Conservation (phyloP, 2,329 filamentous ascomycete genomes). For the Xylaria sp. region DNA sequence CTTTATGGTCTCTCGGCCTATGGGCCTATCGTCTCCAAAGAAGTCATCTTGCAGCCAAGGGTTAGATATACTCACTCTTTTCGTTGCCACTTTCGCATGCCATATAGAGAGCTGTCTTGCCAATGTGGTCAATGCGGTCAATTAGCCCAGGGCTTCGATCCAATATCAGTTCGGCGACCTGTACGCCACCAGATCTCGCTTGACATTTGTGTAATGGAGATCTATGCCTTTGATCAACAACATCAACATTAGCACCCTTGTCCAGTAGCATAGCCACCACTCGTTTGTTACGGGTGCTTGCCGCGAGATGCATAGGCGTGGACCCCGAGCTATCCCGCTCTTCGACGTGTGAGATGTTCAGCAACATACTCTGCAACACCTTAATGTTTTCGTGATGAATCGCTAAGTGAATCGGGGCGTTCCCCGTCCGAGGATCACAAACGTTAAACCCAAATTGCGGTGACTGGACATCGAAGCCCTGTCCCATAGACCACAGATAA, state of each 20-base stretch:
- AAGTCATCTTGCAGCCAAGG: not conserved
- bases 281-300: constrained; percentile 47
- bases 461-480: constrained; percentile 45
- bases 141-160: constrained; percentile 36
- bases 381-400: constrained; percentile 43
- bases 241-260: constrained; percentile 42
- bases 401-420: constrained; percentile 46
- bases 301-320: constrained; percentile 49
- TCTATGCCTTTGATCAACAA: constrained; percentile 43
- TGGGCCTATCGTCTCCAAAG: not conserved
- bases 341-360: constrained; percentile 40
- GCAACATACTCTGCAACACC: constrained; percentile 45
- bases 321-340: constrained; percentile 39
- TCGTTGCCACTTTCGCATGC: constrained; percentile 48
- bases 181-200: constrained; percentile 39
- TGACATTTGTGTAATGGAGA: constrained; percentile 48
- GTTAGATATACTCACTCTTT: constrained; percentile 34
- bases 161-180: constrained; percentile 46
- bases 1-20: not conserved
- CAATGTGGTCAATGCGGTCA: constrained; percentile 41
- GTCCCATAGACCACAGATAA: constrained; percentile 46
- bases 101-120: constrained; percentile 48
- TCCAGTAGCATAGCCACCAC: constrained; percentile 47
- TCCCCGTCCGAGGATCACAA: constrained; percentile 39
- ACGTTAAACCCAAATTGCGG: constrained; percentile 44